These are phyloP conservation scores for Saturnispora mendoncae DNA, from an alignment of 805 yeast genomes.

Conservation along the genomic window DNA sequence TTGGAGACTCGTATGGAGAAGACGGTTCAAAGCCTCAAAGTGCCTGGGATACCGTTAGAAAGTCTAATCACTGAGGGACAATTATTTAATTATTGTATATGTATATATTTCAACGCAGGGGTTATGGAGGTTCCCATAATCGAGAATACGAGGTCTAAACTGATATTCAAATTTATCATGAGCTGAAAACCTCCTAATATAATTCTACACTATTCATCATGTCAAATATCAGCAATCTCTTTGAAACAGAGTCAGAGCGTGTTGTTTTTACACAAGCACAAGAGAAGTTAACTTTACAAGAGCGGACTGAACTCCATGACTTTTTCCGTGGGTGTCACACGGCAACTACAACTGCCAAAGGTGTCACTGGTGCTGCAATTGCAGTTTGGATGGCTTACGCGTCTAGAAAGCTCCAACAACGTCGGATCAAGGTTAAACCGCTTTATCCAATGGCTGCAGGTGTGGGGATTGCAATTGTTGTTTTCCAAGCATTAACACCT, in stretches of 20 bases:
- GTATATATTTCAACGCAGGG: too few relatives aligned
- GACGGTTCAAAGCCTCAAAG: not conserved
- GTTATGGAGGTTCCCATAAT: too few relatives aligned
- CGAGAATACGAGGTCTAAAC: too few relatives aligned
- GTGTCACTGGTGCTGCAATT: slow-evolving; percentile 34
- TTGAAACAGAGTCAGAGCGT: slow-evolving; percentile 31
- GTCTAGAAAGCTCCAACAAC: slow-evolving; percentile 19
- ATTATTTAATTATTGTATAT: not conserved
- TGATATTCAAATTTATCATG: not conserved
- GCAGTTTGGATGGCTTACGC: slow-evolving; percentile 37
- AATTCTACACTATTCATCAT: not conserved
- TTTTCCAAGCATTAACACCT: slow-evolving; percentile 25
- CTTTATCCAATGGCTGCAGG: slow-evolving; percentile 35
- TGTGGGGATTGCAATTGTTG: slow-evolving; percentile 29
- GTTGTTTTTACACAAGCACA: slow-evolving; percentile 41
- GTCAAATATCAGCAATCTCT: slow-evolving; percentile 10
- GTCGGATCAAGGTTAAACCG: slow-evolving; percentile 32
- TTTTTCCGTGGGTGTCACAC: slow-evolving; percentile 31
- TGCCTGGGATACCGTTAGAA: slow-evolving; percentile 3
- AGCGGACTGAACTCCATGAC: slow-evolving; percentile 34
- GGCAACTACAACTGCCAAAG: slow-evolving; percentile 27
- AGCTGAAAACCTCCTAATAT: not conserved
- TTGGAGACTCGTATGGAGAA: slow-evolving; percentile 7
- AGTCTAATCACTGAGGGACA: not conserved
- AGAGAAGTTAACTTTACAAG: slow-evolving; percentile 31